Conservation (phyloP, 176 grass and related monocot genomes). For the Secale cereale region DNA sequence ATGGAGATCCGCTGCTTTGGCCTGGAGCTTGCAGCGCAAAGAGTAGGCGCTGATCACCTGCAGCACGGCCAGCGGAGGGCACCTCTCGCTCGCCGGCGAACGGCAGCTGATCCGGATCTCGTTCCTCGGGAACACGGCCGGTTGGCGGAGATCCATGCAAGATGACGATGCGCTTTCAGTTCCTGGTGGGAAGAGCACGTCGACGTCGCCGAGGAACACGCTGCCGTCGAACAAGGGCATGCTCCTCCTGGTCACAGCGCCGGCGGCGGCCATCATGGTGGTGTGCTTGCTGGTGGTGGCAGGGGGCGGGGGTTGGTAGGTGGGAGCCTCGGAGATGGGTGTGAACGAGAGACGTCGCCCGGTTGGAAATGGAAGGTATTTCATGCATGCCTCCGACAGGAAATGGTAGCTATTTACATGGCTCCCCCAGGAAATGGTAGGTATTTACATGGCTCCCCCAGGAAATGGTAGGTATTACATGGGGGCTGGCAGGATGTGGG, state of each 20-base stretch:
- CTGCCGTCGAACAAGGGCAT: slow-evolving; percentile 43
- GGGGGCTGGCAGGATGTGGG: not conserved
- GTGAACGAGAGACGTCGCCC: not conserved
- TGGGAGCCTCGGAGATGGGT: not conserved
- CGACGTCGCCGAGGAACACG: slow-evolving; percentile 33
- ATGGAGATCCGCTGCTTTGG: slow-evolving; percentile 23
- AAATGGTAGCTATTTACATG: too few species aligned
- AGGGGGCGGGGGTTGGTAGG: not conserved
- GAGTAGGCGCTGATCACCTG: slow-evolving; percentile 51
- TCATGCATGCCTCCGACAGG: too few species aligned
- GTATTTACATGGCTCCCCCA: not conserved
- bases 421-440: not conserved
- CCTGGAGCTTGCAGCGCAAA: slow-evolving; percentile 51
- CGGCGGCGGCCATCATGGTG: not conserved
- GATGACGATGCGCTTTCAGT: not conserved
- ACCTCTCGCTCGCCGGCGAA: slow-evolving; percentile 46
- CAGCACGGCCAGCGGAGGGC: slow-evolving; percentile 49
- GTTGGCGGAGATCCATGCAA: not conserved
- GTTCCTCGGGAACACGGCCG: slow-evolving; percentile 11
- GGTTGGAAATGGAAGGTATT: too few species aligned
- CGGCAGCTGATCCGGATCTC: slow-evolving; percentile 49
- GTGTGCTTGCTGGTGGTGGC: not conserved
- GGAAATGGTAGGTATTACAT: not conserved
- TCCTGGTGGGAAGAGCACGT: slow-evolving; percentile 24
- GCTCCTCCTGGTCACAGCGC: not conserved